Percentiles rank a stretch among this genome's conserved stretches.
Evolutionary conservation across 345 rosid species (phyloP).

Genomic region (Salix koriyanagi): DNA sequence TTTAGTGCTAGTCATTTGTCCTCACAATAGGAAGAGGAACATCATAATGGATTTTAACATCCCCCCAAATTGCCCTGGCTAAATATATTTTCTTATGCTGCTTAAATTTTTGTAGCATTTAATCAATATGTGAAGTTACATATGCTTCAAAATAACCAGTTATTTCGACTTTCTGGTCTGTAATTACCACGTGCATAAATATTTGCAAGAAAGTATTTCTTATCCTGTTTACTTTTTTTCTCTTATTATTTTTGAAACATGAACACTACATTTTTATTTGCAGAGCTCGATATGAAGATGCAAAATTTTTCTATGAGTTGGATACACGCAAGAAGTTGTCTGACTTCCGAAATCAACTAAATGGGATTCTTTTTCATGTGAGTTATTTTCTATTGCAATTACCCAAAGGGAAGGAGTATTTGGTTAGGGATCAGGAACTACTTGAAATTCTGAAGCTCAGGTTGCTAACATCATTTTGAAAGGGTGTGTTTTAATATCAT

Average conservation of each 20-base stretch:
- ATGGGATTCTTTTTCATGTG: slow-evolving; percentile 94
- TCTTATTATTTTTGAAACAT: neutral
- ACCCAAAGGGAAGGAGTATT: neutral
- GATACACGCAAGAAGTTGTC: slow-evolving; percentile 66
- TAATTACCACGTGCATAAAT: neutral
- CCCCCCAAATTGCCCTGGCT: neutral
- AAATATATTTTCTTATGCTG: neutral
- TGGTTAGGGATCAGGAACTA: neutral
- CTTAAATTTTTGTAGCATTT: neutral
- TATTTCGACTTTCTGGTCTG: neutral
- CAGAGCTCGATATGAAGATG: slow-evolving; percentile 99
- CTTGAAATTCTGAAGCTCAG: neutral
- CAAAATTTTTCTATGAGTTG: slow-evolving; percentile 86
- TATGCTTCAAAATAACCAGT: neutral
- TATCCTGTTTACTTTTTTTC: no score
- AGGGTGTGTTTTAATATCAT: no score
- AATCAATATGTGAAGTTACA: neutral
- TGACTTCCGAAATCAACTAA: slow-evolving; percentile 69
- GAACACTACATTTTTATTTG: slow-evolving; percentile 13
- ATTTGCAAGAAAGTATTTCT: neutral
- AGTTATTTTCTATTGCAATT: slow-evolving; percentile 27
- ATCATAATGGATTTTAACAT: neutral
- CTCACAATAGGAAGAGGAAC: neutral
- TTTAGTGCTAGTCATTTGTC: neutral
- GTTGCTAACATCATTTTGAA: neutral